Percentiles rank a stretch among this genome's conserved stretches.
These are phyloP conservation scores for Fusarium domesticum DNA, from an alignment of 2,329 filamentous ascomycete species.

Conservation along the genomic window DNA sequence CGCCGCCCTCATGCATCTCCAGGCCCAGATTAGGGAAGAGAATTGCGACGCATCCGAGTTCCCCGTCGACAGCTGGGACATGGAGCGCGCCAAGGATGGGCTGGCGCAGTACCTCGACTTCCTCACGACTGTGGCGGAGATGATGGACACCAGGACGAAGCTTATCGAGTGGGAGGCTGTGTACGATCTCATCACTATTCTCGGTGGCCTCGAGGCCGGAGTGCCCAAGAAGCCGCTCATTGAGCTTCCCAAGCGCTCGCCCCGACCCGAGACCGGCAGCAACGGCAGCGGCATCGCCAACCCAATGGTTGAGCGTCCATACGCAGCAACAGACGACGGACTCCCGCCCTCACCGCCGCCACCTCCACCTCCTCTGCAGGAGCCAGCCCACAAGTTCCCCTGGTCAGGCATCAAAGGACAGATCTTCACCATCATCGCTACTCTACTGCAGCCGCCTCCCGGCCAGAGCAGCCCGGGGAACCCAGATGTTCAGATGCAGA, in stretches of 20 bases:
- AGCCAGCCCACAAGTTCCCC: slow-evolving; percentile 61
- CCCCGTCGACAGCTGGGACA: slow-evolving; percentile 93
- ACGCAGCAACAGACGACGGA: slow-evolving; percentile 37
- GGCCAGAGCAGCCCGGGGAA: slow-evolving; percentile 60
- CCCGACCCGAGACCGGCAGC: slow-evolving; percentile 15
- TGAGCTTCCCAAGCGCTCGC: slow-evolving; percentile 35
- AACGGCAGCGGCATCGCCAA: slow-evolving; percentile 7
- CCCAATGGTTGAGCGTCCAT: slow-evolving; percentile 62
- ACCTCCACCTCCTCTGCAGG: slow-evolving; percentile 51
- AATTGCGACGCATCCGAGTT: slow-evolving; percentile 80
- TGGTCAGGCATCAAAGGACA: slow-evolving; percentile 83
- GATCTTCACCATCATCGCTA: slow-evolving; percentile 85
- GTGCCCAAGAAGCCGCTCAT: slow-evolving; percentile 78
- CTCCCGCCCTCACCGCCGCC: slow-evolving; percentile 38
- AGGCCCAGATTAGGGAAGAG: slow-evolving; percentile 81
- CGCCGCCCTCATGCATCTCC: slow-evolving; percentile 88
- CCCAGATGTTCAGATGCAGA: slow-evolving; percentile 79
- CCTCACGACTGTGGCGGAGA: slow-evolving; percentile 83
- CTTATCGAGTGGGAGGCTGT: slow-evolving; percentile 90
- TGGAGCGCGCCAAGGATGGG: slow-evolving; percentile 94
- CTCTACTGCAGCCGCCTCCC: slow-evolving; percentile 78
- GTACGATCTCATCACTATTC: slow-evolving; percentile 81
- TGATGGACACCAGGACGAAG: slow-evolving; percentile 76
- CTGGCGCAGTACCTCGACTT: slow-evolving; percentile 94
- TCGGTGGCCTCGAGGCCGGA: slow-evolving; percentile 82